phyloP scores from a whole-genome alignment of 208 protist genomes.

The Hexamita inflata region DNA sequence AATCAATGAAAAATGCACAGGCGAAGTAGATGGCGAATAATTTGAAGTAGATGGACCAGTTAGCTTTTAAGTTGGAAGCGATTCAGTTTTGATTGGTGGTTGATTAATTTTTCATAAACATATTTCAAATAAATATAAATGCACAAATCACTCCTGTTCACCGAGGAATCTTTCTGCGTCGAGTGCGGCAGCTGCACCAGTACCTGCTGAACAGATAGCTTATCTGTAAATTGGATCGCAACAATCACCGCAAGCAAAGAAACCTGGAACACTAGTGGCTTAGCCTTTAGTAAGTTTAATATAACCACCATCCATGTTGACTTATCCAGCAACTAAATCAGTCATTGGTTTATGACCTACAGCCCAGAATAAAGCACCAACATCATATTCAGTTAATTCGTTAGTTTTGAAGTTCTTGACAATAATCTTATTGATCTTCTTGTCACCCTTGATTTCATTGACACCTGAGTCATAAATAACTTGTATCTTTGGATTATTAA shows the following conservation, averaged over 20 bases:
- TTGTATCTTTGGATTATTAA: neutral
- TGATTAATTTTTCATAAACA: too few relatives aligned
- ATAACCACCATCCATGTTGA: constrained; percentile 13
- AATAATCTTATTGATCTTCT: neutral
- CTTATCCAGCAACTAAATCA: neutral
- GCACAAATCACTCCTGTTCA: constrained; percentile 3
- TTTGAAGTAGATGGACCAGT: too few relatives aligned
- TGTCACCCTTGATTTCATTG: constrained; percentile 25
- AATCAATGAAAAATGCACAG: too few relatives aligned
- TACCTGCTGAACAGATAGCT: constrained; percentile 25
- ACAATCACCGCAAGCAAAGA: constrained; percentile 20
- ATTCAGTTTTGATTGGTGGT: too few relatives aligned
- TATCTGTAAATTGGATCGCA: constrained; percentile 19
- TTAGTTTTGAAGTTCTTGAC: constrained; percentile 21
- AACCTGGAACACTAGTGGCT: neutral
- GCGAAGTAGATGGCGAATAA: too few relatives aligned
- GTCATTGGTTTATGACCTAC: constrained; percentile 22
- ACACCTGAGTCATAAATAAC: constrained; percentile 15
- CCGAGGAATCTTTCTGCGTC: constrained; percentile 24
- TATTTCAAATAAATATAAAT: too few relatives aligned
- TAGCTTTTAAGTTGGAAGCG: too few relatives aligned
- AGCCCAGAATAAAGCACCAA: constrained; percentile 18
- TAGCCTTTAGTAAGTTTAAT: neutral
- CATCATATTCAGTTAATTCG: neutral
- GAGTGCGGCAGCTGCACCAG: constrained; percentile 21